Evolutionary conservation across 139 green algal genomes (phyloP), one percentile per base, ranked within the genome.

Genomic region (Protoeuglena noctilucae): DNA sequence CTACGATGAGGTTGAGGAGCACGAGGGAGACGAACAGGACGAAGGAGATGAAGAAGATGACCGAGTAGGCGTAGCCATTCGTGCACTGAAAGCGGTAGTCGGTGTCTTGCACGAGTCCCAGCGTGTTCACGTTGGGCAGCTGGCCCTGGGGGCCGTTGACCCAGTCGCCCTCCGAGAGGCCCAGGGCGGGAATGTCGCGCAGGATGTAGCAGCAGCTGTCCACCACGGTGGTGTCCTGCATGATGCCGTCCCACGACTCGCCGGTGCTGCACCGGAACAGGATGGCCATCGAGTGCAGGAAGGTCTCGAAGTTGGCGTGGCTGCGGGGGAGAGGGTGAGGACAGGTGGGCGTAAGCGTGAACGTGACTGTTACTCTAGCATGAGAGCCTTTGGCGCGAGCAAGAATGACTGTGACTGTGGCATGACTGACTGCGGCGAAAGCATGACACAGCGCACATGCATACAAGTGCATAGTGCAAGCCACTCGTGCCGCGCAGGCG

Each of bases 161-260:
- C 9, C 12, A 43, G 9, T 43, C 34, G 34, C 12, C 34, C 34
- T 43, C 34, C 34, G 9, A 19, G n/a, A n/a, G n/a, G 2, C 34
- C 19, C 39, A 52, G 22, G 54, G 21, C 16, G 6, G 24, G 34
- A 3, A 48, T 30, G 47, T 56, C 7, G 19, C 31, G 62, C 9
- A 25, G 58, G 34, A 67, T n/a, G 16, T 62, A n/a, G 24, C 73
- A 59, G 62, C 75, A 83, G 40, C 60, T 40, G 1, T 6, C 54
- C 27, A n/a, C 51, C 5, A 72, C 25, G 65, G 82, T 84, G 62
- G 61, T 72, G 52, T 86, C 82, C 52, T 77, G 63, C 72, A 91
- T 85, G 45, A 86, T 69, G 27, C 62, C 64, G 57, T 84, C 70
- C 81, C 81, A 91, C n/a, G 50, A 62, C 61, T 91, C 81, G 9